These are phyloP conservation scores for Cyberlindnera japonica DNA, from an alignment of 805 yeast species.

Conservation along the genomic window DNA sequence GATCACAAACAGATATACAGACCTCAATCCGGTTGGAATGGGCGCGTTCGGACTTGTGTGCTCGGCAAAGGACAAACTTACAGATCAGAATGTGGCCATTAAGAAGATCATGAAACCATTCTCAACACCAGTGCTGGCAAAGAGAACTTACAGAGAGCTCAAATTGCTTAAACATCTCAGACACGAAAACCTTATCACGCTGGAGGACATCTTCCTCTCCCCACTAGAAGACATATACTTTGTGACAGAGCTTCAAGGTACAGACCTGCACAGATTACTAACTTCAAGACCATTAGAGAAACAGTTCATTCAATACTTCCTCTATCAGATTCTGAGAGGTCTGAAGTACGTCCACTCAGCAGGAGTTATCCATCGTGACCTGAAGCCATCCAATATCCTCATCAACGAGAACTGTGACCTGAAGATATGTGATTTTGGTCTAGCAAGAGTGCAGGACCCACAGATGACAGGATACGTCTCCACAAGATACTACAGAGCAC, in stretches of 20 bases:
- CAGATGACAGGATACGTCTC: conserved; percentile 99
- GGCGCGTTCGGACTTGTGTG: conserved; percentile 99
- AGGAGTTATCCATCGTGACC: conserved; percentile 86
- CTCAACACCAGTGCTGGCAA: conserved; percentile 89
- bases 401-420: conserved; percentile 89
- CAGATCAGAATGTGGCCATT: conserved; percentile 92
- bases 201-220: conserved; percentile 89
- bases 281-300: conserved; percentile 92
- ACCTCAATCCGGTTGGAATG: conserved; percentile 97
- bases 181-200: conserved; percentile 90
- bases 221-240: conserved; percentile 95
- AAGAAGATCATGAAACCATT: conserved; percentile 98
- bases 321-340: conserved; percentile 90
- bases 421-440: conserved; percentile 90
- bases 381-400: conserved; percentile 80
- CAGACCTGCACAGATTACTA: conserved; percentile 87
- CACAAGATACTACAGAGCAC: conserved; percentile 94
- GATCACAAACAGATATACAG: conserved; percentile 84
- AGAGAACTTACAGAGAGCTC: conserved; percentile 93
- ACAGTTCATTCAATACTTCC: conserved; percentile 94
- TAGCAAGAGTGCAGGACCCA: conserved; percentile 96
- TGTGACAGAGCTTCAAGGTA: conserved; percentile 95
- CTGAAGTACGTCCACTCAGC: conserved; percentile 88
- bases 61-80: conserved; percentile 88
- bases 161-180: conserved; percentile 88